A percentile compares a stretch with the other conserved stretches of the same genome.
Conservation (phyloP, 441 rosid species). For the Viola pubescens region DNA sequence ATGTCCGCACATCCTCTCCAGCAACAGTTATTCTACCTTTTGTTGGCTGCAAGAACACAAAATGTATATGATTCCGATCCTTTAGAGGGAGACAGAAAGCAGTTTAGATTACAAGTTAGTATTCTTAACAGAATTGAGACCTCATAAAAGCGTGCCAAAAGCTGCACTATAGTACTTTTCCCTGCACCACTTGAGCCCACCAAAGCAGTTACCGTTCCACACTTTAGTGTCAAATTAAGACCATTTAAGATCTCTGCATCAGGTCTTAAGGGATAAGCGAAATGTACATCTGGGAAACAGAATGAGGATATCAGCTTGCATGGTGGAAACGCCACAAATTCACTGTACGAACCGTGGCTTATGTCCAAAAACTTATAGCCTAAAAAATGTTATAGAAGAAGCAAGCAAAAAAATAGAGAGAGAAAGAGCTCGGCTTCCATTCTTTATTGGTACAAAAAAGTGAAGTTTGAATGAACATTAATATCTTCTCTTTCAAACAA, state of each 20-base stretch:
- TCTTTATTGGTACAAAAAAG: not conserved
- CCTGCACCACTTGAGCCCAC: slow-evolving; percentile 98
- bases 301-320: slow-evolving; percentile 8
- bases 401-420: not conserved
- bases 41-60: slow-evolving; percentile 57
- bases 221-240: slow-evolving; percentile 58
- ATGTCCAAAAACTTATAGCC: not conserved
- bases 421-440: not conserved
- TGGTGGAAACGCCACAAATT: not conserved
- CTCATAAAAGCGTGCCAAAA: slow-evolving; percentile 90
- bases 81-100: slow-evolving; percentile 3
- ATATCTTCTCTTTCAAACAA: not conserved
- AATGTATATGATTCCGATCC: slow-evolving; percentile 7
- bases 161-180: slow-evolving; percentile 89
- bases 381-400: not conserved
- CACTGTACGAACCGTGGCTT: not conserved
- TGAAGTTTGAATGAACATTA: not conserved
- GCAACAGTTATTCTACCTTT: slow-evolving; percentile 75
- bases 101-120: not conserved
- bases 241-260: slow-evolving; percentile 65
- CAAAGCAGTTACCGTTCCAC: slow-evolving; percentile 83
- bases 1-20: slow-evolving; percentile 83
- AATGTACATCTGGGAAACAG: slow-evolving; percentile 60
- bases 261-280: slow-evolving; percentile 83
- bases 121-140: slow-evolving; percentile 26